Base-by-base conservation (phyloP, 208 protist species). In the Herpetomonas tarakana region DNA sequence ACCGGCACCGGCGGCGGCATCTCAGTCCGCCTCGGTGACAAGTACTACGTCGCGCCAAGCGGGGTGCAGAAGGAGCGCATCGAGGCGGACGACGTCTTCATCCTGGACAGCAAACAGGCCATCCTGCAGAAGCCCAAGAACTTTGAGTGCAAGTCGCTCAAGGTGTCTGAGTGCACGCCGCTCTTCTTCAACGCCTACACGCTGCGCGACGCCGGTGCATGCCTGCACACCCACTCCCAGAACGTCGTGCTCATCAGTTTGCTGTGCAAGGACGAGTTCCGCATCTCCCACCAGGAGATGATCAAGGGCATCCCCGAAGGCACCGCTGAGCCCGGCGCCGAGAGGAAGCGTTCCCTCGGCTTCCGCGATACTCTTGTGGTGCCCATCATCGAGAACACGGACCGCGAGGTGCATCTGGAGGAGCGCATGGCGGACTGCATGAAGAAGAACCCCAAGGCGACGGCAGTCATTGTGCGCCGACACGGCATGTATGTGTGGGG, bases 401-500 rank as follows among this genome's bases (percentile, higher is more conserved):
- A 94, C 49, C 71, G 77, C 26, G 91, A 94, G 62, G 35, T 55
- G 29, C 78, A 97, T 54, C 68, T 97, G 1, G 91, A 77, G 1
- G 60, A 62, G 2, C 80, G 77, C 50, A 88, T 91, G 86, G 81
- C 81, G 29, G 75, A 62, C n/a, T 92, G 88, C 44, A 97, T 98
- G 78, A 30, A 79, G 61, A 62, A 65, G 50, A 97, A 97, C 63
- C 94, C 96, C n/a, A 68, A 97, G 38, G 78, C 91, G 27, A 86
- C 71, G 46, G 91, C 92, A 7, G 91, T 98, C 24, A 67, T 98
- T 0, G 94, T 98, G 51, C 86, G 93, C 24, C 75, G 96, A 30
- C 96, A 98, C 62, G 97, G 95, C 62, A 88, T 98, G 46, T 98
- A 98, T 68, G 91, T 98, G 14, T 98, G 97, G 96, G 94, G 94